phyloP scores from a whole-genome alignment of 2,329 filamentous ascomycete genomes.

The Cercospora berteroae region DNA sequence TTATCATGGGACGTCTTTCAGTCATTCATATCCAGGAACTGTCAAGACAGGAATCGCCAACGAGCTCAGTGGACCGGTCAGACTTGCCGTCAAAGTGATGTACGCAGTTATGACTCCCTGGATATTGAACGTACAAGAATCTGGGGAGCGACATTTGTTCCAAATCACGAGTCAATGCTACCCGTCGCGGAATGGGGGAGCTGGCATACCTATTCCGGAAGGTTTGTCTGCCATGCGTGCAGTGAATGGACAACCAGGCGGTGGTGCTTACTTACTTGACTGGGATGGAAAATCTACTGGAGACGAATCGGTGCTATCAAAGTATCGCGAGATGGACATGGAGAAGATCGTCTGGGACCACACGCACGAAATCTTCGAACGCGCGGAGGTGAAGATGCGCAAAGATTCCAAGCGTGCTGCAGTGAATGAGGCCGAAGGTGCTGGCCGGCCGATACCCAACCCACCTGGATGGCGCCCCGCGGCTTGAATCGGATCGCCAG shows the following conservation, averaged over 20 bases:
- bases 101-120: slow-evolving; percentile 41
- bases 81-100: slow-evolving; percentile 37
- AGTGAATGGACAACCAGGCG: slow-evolving; percentile 35
- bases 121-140: slow-evolving; percentile 43
- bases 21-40: slow-evolving; percentile 50
- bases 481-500: background rate
- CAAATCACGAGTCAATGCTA: slow-evolving; percentile 40
- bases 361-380: slow-evolving; percentile 37
- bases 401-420: slow-evolving; percentile 33
- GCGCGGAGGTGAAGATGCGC: slow-evolving; percentile 29
- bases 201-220: slow-evolving; percentile 33
- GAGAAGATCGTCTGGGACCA: slow-evolving; percentile 40
- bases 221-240: slow-evolving; percentile 33
- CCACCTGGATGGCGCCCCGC: slow-evolving; percentile 34
- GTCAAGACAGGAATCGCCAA: slow-evolving; percentile 49
- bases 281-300: slow-evolving; percentile 40
- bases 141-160: slow-evolving; percentile 49
- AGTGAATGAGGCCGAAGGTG: slow-evolving; percentile 29
- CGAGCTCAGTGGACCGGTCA: slow-evolving; percentile 37
- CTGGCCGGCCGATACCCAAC: slow-evolving; percentile 29
- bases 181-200: slow-evolving; percentile 28
- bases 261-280: slow-evolving; percentile 41
- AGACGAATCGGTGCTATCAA: slow-evolving; percentile 35
- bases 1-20: slow-evolving; percentile 50
- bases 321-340: slow-evolving; percentile 36